Conservation (phyloP, 1,139 yeast genomes). For the Pichia cactophila region DNA sequence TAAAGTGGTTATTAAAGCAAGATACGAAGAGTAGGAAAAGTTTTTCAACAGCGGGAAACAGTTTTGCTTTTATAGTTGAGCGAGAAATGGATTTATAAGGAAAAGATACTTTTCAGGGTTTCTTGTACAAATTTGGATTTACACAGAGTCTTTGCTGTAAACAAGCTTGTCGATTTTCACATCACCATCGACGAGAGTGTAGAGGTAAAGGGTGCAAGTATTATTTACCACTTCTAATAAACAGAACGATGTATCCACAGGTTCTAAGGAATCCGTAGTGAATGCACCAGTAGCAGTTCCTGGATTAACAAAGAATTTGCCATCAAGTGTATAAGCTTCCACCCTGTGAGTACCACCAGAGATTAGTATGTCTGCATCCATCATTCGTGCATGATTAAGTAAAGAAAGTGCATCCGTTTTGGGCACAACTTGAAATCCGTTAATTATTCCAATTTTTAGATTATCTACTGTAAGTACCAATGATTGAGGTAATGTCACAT, state of each 20-base stretch:
- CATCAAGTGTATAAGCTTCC: conserved; percentile 89
- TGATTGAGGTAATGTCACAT: conserved; percentile 51
- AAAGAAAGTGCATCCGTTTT: conserved; percentile 80
- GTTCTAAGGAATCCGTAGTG: conserved; percentile 88
- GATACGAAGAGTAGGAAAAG: too few relatives aligned
- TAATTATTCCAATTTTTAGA: conserved; percentile 74
- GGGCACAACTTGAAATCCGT: conserved; percentile 81
- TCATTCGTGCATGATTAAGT: conserved; percentile 74
- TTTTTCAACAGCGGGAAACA: not conserved
- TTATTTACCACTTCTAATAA: conserved; percentile 74
- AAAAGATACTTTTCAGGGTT: conserved; percentile 6
- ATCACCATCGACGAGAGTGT: conserved; percentile 71
- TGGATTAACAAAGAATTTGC: conserved; percentile 87
- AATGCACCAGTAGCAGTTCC: conserved; percentile 94
- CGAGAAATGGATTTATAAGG: not conserved
- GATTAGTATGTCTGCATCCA: conserved; percentile 86
- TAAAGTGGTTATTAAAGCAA: too few relatives aligned
- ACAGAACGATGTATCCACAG: conserved; percentile 66
- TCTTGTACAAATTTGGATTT: conserved; percentile 11
- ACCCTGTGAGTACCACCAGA: conserved; percentile 96
- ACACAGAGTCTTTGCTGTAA: conserved; percentile 49
- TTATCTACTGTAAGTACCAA: conserved; percentile 62
- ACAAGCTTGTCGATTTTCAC: conserved; percentile 89
- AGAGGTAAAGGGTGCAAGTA: conserved; percentile 74
- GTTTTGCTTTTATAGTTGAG: not conserved